Conservation (phyloP, 257 asterid genomes). For the Plantago elongata region DNA sequence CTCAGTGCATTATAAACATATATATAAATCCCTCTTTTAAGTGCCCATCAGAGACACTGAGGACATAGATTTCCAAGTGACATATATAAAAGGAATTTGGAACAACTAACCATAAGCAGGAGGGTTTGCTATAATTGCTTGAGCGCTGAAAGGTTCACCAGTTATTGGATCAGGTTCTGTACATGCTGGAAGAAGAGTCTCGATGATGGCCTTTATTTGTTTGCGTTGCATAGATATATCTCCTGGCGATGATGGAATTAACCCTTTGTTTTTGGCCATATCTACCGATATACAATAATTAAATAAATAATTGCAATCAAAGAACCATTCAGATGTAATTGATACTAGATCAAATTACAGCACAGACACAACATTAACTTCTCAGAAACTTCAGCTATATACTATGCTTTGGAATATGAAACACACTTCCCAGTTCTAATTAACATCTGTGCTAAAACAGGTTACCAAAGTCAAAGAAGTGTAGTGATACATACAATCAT, state of each 20-base stretch:
- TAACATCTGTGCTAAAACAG: not conserved
- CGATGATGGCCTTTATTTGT: conserved; percentile 85
- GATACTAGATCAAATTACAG: not conserved
- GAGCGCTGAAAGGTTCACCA: conserved; percentile 86
- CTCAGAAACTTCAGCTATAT: not conserved
- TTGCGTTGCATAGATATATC: conserved; percentile 76
- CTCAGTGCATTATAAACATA: not conserved
- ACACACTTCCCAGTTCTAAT: not conserved
- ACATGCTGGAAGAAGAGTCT: conserved; percentile 97
- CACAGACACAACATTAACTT: not conserved
- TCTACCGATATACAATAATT: conserved; percentile 34
- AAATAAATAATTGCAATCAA: conserved; percentile 15
- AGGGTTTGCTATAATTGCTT: conserved; percentile 98
- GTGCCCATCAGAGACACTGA: not conserved
- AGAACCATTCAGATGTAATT: conserved; percentile 15
- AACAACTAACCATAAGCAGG: conserved; percentile 90
- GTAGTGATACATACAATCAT: not conserved
- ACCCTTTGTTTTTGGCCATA: conserved; percentile 98
- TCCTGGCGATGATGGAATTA: conserved; percentile 84
- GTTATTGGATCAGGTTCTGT: conserved; percentile 78
- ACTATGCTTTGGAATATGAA: not conserved
- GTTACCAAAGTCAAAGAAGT: conserved; percentile 4
- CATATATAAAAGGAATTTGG: conserved; percentile 6
- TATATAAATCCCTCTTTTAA: conserved; percentile 5
- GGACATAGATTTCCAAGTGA: not conserved